Evolutionary conservation across 768 basidiomycete species (phyloP).

Genomic region (Mycena maculata): DNA sequence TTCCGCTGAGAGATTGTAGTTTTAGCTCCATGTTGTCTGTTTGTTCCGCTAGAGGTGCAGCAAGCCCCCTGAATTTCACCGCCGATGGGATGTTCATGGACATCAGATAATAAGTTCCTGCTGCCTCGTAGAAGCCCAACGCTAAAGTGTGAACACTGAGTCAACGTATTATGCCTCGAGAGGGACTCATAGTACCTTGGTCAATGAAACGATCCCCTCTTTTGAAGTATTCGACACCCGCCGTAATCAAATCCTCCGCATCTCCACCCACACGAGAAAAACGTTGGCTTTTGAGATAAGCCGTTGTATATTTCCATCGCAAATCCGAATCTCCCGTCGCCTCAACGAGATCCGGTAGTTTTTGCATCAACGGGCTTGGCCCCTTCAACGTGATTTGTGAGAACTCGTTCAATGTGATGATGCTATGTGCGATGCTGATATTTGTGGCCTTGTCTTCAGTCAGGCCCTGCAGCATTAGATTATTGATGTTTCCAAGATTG

Average conservation of each 20-base stretch:
- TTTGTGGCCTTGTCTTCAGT: neutral
- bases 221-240: neutral
- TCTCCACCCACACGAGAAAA: neutral
- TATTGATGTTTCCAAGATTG: constrained; percentile 9
- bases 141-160: neutral
- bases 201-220: neutral
- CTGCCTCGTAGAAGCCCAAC: neutral
- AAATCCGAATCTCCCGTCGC: neutral
- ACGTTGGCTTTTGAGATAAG: neutral
- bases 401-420: neutral
- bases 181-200: neutral
- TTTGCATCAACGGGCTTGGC: neutral
- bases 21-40: no score
- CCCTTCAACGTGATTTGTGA: constrained; percentile 1
- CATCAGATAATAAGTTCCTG: no score
- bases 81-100: no score
- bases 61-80: no score
- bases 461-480: neutral
- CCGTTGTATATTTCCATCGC: constrained; percentile 4
- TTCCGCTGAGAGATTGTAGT: no score
- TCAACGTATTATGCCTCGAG: neutral
- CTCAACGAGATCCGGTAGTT: neutral
- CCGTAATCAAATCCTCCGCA: neutral
- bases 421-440: neutral
- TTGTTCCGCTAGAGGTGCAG: no score